Evolutionary conservation across 2,329 filamentous ascomycete genomes (phyloP).

Genomic region (Phaeosphaeriaceae sp.): DNA sequence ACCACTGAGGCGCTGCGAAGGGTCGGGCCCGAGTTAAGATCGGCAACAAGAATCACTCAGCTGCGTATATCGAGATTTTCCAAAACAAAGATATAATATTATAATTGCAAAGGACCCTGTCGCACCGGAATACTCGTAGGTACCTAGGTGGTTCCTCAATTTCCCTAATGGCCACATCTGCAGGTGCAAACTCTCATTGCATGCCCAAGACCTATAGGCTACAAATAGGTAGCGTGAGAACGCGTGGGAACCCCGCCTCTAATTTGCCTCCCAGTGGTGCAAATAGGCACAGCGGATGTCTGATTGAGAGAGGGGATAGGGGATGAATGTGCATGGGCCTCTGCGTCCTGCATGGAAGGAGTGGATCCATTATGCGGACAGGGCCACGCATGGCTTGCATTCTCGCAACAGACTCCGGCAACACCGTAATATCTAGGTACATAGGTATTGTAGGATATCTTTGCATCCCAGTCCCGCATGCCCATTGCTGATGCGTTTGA

Average conservation of each 20-base stretch:
- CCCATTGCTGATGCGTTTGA: background rate
- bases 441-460: too few relatives aligned
- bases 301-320: slow-evolving; percentile 1
- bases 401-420: background rate
- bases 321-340: slow-evolving; percentile 3
- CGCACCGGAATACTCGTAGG: too few relatives aligned
- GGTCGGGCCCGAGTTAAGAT: slow-evolving; percentile 24
- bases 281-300: background rate
- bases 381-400: background rate
- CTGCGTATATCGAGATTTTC: background rate
- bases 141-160: too few relatives aligned
- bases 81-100: background rate
- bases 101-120: too few relatives aligned
- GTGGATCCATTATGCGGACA: slow-evolving; percentile 7
- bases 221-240: slow-evolving; percentile 10
- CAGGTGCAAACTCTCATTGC: too few relatives aligned
- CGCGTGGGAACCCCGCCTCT: slow-evolving; percentile 9
- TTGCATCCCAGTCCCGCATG: background rate
- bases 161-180: too few relatives aligned
- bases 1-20: slow-evolving; percentile 24
- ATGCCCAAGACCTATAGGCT: background rate
- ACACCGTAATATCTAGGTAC: too few relatives aligned
- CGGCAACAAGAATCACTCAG: slow-evolving; percentile 14
- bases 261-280: slow-evolving; percentile 18
- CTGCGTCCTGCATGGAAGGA: background rate